These are phyloP conservation scores for Talaromyces ruber DNA, from an alignment of 495 filamentous ascomycete species.

Conservation along the genomic window DNA sequence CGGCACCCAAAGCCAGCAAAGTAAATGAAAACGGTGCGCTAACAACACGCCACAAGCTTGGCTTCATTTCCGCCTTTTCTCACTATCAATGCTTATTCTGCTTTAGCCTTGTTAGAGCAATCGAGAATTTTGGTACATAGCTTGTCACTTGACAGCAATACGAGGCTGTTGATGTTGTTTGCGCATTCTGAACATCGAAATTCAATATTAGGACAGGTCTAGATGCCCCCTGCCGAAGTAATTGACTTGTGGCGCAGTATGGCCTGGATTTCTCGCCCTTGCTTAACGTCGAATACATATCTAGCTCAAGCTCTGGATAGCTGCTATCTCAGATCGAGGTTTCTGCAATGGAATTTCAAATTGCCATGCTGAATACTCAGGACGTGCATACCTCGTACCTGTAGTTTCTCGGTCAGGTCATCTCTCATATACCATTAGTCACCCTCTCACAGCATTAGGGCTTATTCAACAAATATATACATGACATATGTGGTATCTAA, in stretches of 20 bases:
- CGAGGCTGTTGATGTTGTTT: not conserved
- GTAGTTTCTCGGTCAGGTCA: not conserved
- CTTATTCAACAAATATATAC: not conserved
- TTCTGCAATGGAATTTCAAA: not conserved
- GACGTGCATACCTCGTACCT: not conserved
- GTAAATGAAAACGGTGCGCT: not conserved
- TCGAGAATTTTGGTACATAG: not conserved
- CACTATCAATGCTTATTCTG: not conserved
- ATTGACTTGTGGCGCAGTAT: not conserved
- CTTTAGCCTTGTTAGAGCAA: not conserved
- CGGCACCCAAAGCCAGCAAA: not conserved
- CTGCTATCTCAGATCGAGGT: not conserved
- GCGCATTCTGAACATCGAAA: not conserved
- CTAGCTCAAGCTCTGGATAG: not conserved
- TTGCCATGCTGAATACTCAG: not conserved
- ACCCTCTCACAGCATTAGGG: not conserved
- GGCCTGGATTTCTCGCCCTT: not conserved
- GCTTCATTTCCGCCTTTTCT: constrained; percentile 3
- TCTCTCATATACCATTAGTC: not conserved
- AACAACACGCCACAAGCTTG: constrained; percentile 1
- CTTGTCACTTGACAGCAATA: not conserved
- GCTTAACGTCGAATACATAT: not conserved
- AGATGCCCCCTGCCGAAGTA: not conserved
- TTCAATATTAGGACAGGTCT: not conserved
- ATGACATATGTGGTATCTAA: not conserved